Percentiles rank a stretch among this genome's conserved stretches.
phyloP scores from a whole-genome alignment of 1,284 basidiomycete genomes.

The Sporisorium graminicola region DNA sequence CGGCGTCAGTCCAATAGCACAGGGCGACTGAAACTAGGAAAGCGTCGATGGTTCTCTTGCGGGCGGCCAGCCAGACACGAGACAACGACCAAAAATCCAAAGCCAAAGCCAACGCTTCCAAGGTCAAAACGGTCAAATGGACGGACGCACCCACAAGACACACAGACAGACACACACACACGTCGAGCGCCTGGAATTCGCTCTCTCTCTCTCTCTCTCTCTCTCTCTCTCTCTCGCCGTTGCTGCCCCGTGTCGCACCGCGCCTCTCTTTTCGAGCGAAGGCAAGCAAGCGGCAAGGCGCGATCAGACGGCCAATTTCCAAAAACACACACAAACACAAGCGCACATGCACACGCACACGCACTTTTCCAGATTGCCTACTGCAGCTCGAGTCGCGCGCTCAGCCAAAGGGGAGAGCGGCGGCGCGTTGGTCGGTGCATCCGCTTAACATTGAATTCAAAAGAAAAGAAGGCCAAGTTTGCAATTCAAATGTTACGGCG shows the following conservation, averaged over 20 bases:
- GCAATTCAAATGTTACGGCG: not conserved
- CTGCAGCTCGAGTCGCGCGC: not conserved
- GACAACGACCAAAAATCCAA: not conserved
- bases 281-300: slow-evolving; percentile 22
- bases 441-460: not conserved
- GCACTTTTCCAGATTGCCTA: not conserved
- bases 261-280: not conserved
- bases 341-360: not conserved
- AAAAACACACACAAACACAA: not conserved
- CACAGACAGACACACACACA: not conserved
- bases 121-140: slow-evolving; percentile 1
- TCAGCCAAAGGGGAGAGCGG: not conserved
- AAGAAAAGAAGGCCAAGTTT: not conserved
- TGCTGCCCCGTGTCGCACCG: slow-evolving; percentile 2
- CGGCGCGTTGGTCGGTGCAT: not conserved
- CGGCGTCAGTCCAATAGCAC: not conserved
- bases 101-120: not conserved
- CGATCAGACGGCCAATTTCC: slow-evolving; percentile 16
- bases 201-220: not conserved
- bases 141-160: not conserved
- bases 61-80: not conserved
- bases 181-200: not conserved
- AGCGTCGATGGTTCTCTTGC: not conserved
- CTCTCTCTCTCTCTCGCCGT: not conserved
- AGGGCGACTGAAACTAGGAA: not conserved